Evolutionary conservation across 208 protist genomes (phyloP), one percentile per base, ranked within the genome.

Genomic region (Crithidia expoeki): DNA sequence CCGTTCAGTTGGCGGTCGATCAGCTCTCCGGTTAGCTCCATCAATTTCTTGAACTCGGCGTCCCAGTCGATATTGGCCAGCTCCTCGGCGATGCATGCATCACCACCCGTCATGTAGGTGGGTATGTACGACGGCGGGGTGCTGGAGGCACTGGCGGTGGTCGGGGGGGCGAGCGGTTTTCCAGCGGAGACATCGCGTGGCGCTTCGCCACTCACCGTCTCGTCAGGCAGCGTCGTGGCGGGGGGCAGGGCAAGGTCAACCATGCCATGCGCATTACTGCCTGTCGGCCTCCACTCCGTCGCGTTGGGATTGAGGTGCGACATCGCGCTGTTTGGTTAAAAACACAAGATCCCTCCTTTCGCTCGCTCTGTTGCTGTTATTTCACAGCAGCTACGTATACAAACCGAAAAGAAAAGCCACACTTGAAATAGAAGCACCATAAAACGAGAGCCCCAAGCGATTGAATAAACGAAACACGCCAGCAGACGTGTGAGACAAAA

Each of bases 241-340:
- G 81, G 68, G 2, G 83, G 83, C 11, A 92, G 79, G 19, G 53
- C 56, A 46, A 92, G 69, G 33, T 74, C 64, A 3, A 71, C 71
- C 52, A 87, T 74, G 34, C 76, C 79, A 57, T 76, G 69, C 30
- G 63, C 36, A 50, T 52, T 60, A 72, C 68, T 80, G 21, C 78
- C 76, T 2, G 77, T 74, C n/a, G 89, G 90, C 25, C 71, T 79
- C 90, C 90, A 95, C 69, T 95, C 90, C 56, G 74, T 83, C 34
- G 90, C 90, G 44, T 92, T 87, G 6, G 80, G 86, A 61, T 95
- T 93, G 25, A 95, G 74, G 19, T 71, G 64, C 7, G 82, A 81
- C 82, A 87, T 87, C 7, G 23, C 9, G n/a, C 36, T 68, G 9
- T 65, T 21, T 47, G 34, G 25, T 25, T 12, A 9, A 3, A 52